Evolutionary conservation across 2,329 filamentous ascomycete genomes (phyloP), one percentile per base, ranked within the genome.

Genomic region (Botrytis medusae): DNA sequence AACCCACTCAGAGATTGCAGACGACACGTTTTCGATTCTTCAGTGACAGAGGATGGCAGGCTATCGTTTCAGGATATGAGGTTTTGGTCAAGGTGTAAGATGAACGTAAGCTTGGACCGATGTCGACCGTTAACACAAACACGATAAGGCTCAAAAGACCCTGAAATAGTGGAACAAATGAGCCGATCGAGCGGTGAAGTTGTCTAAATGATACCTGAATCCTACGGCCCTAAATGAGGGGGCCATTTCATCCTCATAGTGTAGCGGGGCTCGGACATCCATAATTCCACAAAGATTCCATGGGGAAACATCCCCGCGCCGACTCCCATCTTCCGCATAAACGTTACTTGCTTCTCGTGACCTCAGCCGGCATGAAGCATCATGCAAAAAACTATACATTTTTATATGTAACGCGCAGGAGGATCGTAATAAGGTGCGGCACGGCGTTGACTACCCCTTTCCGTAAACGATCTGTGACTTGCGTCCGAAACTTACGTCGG

Each of bases 141-240:
- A 32, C 20, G 57, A 63, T 71, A 68, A 57, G 65, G 48, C n/a
- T 44, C 42, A 22, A 44, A 48, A 48, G 59, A 54, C 25, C 54
- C 60, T 42, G 65, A 40, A 65, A 71, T 37, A 48, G 34, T 40
- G 42, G 25, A 32, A 32, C 16, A 32, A 8, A n/a, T 40, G 25
- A 60, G 29, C 22, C 8, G 62, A 44, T 37, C 29, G 42, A 51
- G 61, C 63, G 59, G 46, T 69, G 63, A 44, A 60, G 37, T 54
- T 51, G 37, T n/a, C 34, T 22, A 22, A 46, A 70, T 22, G 14
- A 61, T 44, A 42, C 37, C 22, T 32, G 34, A n/a, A 51, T 48
- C 57, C 59, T 54, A 32, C 60, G 69, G 69, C 46, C 70, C 70
- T 67, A 67, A 71, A 69, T 71, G 65, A 70, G 54, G 71, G 71